Conservation (phyloP, 495 filamentous ascomycete genomes). For the Durotheca rogersii region DNA sequence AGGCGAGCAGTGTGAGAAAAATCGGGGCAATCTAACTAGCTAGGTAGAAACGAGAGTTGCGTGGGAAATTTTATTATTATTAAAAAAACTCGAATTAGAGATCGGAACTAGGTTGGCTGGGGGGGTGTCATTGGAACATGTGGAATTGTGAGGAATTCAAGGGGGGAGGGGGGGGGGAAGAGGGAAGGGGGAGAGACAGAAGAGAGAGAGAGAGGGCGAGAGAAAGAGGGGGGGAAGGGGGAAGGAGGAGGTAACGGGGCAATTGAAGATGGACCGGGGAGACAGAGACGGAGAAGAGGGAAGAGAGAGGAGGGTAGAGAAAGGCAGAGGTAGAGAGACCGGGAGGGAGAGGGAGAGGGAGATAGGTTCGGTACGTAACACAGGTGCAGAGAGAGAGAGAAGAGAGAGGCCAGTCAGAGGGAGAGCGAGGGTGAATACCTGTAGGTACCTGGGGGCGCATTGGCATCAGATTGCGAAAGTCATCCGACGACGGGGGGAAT, state of each 20-base stretch:
- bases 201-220: slow-evolving; percentile 9
- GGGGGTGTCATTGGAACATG: slow-evolving; percentile 30
- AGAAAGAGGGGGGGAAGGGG: slow-evolving; percentile 1
- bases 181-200: slow-evolving; percentile 21
- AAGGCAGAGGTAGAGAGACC: slow-evolving; percentile 1
- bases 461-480: slow-evolving; percentile 33
- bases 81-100: slow-evolving; percentile 50
- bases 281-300: slow-evolving; percentile 13
- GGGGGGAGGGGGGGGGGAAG: slow-evolving; percentile 15
- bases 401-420: slow-evolving; percentile 1
- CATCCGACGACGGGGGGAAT: slow-evolving; percentile 22
- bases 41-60: slow-evolving; percentile 47
- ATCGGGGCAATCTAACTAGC: slow-evolving; percentile 43
- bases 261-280: slow-evolving; percentile 25
- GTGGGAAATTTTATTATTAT: slow-evolving; percentile 45
- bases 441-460: slow-evolving; percentile 26
- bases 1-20: slow-evolving; percentile 47
- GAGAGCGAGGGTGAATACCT: slow-evolving; percentile 11
- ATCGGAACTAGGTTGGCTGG: slow-evolving; percentile 38
- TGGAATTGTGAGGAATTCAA: slow-evolving; percentile 31
- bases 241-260: slow-evolving; percentile 15
- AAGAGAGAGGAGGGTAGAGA: slow-evolving; percentile 8
- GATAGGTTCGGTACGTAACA: slow-evolving; percentile 22
- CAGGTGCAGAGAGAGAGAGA: slow-evolving; percentile 4
- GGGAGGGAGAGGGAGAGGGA: slow-evolving; percentile 9